Evolutionary conservation across 768 basidiomycete species (phyloP).

Genomic region (Boletus rubroflammeus): DNA sequence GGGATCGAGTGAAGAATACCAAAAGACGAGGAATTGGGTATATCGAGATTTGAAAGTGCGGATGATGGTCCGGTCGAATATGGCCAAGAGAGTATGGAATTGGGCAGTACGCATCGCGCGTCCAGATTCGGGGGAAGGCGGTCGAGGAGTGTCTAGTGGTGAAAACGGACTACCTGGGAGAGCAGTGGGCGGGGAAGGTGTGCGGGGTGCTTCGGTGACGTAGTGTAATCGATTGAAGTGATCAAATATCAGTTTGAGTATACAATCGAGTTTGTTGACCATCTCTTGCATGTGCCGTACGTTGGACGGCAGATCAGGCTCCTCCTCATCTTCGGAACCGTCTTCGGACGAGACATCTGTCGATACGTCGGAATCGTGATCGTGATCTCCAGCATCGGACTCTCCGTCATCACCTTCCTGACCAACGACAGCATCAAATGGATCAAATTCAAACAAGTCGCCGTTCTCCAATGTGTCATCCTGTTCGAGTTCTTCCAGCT

Average conservation of each 20-base stretch:
- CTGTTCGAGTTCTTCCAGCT: constrained; percentile 86
- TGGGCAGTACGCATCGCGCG: constrained; percentile 51
- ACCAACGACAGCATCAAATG: constrained; percentile 80
- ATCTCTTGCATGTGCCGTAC: constrained; percentile 75
- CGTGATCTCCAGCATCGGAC: constrained; percentile 51
- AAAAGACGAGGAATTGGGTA: constrained; percentile 96
- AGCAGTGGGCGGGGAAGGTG: constrained; percentile 9
- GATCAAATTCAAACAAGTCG: constrained; percentile 71
- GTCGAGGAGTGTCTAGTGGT: constrained; percentile 21
- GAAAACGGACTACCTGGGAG: constrained; percentile 8
- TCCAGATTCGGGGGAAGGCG: constrained; percentile 32
- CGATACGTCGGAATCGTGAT: constrained; percentile 48
- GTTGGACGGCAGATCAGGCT: constrained; percentile 42
- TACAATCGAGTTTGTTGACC: constrained; percentile 88
- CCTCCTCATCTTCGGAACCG: constrained; percentile 43
- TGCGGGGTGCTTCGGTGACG: constrained; percentile 18
- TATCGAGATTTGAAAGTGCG: constrained; percentile 97
- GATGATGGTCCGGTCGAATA: constrained; percentile 91
- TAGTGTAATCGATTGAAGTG: constrained; percentile 63
- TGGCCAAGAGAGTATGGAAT: constrained; percentile 84
- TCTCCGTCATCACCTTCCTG: constrained; percentile 65
- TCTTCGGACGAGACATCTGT: constrained; percentile 78
- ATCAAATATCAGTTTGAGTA: constrained; percentile 80
- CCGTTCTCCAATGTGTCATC: constrained; percentile 49
- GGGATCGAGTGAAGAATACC: constrained; percentile 86